These are phyloP conservation scores for Malus sylvestris DNA, from an alignment of 306 rosid species.

Conservation along the genomic window DNA sequence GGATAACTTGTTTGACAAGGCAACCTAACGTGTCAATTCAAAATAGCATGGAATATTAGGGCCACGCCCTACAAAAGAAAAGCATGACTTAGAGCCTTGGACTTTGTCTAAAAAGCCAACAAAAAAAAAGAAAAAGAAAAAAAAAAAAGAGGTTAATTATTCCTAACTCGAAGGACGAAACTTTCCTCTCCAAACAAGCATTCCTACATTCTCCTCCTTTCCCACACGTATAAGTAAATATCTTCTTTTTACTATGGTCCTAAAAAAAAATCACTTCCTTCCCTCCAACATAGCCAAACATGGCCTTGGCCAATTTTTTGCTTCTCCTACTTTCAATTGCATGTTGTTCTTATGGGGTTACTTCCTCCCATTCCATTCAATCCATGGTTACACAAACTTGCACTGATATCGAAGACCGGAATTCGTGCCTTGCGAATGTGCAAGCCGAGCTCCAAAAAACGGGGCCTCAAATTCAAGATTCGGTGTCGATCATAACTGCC, in stretches of 20 bases:
- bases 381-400: conserved; percentile 61
- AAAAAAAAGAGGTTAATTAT: conserved; percentile 15
- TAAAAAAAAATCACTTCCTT: conserved; percentile 18
- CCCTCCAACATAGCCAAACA: conserved; percentile 26
- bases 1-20: not conserved
- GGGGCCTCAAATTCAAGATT: conserved; percentile 16
- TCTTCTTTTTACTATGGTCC: not conserved
- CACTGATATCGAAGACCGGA: conserved; percentile 42
- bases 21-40: not conserved
- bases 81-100: conserved; percentile 40
- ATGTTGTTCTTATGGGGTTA: conserved; percentile 19
- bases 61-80: conserved; percentile 44
- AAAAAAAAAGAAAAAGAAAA: conserved; percentile 25
- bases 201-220: not conserved
- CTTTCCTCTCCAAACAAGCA: conserved; percentile 27
- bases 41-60: conserved; percentile 28
- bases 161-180: conserved; percentile 20
- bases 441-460: conserved; percentile 44
- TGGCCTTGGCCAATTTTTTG: conserved; percentile 41
- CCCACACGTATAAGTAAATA: conserved; percentile 29
- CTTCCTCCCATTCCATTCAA: conserved; percentile 37
- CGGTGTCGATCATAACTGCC: conserved; percentile 52
- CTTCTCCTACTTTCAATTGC: conserved; percentile 30
- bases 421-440: conserved; percentile 46
- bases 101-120: conserved; percentile 29